Evolutionary conservation across 176 grass and related monocot genomes (phyloP).

Genomic region (Hsuehochloa calcarea): DNA sequence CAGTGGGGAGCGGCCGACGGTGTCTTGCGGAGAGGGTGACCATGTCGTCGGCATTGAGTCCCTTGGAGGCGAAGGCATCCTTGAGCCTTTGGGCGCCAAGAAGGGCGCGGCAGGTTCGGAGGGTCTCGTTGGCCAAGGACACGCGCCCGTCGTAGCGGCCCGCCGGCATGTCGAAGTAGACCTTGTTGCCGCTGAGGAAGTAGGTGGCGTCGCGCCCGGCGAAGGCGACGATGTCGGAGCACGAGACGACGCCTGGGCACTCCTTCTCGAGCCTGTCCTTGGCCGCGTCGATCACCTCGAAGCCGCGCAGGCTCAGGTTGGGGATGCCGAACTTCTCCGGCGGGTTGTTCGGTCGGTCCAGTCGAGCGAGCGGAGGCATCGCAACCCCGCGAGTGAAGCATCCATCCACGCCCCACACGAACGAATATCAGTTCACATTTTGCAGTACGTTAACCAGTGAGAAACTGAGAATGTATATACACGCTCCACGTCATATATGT

Average conservation of each 20-base stretch:
- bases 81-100: background rate
- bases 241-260: constrained; percentile 43
- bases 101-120: constrained; percentile 26
- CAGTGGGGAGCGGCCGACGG: constrained; percentile 54
- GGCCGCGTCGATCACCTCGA: constrained; percentile 55
- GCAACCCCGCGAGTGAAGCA: background rate
- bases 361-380: constrained; percentile 2
- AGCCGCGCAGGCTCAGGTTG: constrained; percentile 48
- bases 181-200: background rate
- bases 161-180: constrained; percentile 35
- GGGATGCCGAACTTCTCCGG: constrained; percentile 20
- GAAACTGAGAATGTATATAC: too few species aligned
- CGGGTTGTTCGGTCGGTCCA: background rate
- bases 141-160: constrained; percentile 42
- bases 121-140: background rate
- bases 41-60: constrained; percentile 32
- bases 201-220: constrained; percentile 39
- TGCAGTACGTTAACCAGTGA: too few species aligned
- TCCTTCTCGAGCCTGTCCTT: constrained; percentile 28
- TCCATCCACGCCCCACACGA: too few species aligned
- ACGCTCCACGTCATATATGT: too few species aligned
- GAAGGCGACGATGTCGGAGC: constrained; percentile 52
- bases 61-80: constrained; percentile 10
- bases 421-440: too few species aligned
- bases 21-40: constrained; percentile 54